A percentile compares a stretch with the other conserved stretches of the same genome.
These are phyloP conservation scores for Quercus alba DNA, from an alignment of 306 rosid genomes.

Conservation along the genomic window DNA sequence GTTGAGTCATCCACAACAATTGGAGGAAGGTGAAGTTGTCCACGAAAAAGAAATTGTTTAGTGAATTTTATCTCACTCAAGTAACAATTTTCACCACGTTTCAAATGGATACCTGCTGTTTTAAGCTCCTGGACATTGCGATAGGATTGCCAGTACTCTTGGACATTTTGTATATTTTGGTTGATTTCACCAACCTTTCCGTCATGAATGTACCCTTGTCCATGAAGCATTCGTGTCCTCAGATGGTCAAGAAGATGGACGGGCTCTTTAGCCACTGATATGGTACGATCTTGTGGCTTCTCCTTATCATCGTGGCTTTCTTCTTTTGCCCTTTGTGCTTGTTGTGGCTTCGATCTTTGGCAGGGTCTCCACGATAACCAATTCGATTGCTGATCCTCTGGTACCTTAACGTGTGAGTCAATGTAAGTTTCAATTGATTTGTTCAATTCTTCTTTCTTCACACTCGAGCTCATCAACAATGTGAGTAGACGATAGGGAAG, in stretches of 20 bases:
- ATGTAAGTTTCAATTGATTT: neutral
- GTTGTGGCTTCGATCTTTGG: no score
- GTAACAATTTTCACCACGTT: neutral
- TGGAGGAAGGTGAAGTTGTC: slow-evolving; percentile 14
- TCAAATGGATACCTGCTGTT: neutral
- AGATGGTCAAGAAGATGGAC: slow-evolving; percentile 11
- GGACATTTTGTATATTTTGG: no score
- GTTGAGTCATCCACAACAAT: neutral
- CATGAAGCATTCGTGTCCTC: neutral
- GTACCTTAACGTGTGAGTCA: no score
- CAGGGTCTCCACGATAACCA: no score
- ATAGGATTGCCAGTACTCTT: neutral
- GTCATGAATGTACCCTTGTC: rapidly evolving
- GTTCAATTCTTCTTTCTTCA: rapidly evolving
- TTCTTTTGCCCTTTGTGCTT: no score
- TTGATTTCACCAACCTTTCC: no score
- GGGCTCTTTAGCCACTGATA: neutral
- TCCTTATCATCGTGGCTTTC: no score
- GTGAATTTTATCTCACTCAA: neutral
- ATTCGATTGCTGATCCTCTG: no score
- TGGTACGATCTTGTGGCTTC: no score
- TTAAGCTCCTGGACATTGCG: neutral
- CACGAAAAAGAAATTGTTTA: neutral
- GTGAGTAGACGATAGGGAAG: slow-evolving; percentile 15
- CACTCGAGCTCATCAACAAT: neutral